Conservation (phyloP, 2,329 filamentous ascomycete species). For the Claviceps paspali region DNA sequence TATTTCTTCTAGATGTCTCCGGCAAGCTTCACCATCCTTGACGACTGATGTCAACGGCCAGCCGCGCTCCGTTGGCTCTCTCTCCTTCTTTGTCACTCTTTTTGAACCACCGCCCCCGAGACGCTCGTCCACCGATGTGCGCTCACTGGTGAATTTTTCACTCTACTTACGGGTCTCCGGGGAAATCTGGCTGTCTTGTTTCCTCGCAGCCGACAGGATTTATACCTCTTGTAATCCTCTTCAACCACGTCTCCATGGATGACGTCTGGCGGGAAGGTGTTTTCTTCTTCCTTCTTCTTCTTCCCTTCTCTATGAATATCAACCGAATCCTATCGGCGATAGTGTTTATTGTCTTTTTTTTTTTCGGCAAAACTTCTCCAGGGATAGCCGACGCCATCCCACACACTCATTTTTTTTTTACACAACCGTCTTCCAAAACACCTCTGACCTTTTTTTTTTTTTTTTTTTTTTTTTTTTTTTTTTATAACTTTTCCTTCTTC, state of each 20-base stretch:
- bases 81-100: too few relatives aligned
- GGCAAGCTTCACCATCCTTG: neutral
- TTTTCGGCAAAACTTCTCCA: neutral
- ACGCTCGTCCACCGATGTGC: too few relatives aligned
- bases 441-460: too few relatives aligned
- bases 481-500: neutral
- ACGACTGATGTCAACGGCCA: conserved; percentile 1
- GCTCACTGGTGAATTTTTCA: too few relatives aligned
- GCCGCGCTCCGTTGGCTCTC: neutral
- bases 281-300: neutral
- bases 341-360: conserved; percentile 21
- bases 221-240: too few relatives aligned
- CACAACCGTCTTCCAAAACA: conserved; percentile 1
- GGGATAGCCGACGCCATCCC: neutral
- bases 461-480: conserved; percentile 2
- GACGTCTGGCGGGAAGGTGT: too few relatives aligned
- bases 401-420: neutral
- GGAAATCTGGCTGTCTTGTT: too few relatives aligned
- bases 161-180: too few relatives aligned
- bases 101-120: too few relatives aligned
- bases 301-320: conserved; percentile 12
- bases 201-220: too few relatives aligned
- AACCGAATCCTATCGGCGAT: conserved; percentile 17
- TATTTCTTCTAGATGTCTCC: conserved; percentile 27
- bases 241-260: too few relatives aligned